A percentile compares a stretch with the other conserved stretches of the same genome.
Evolutionary conservation across 345 rosid genomes (phyloP).

Genomic region (Brassica nigra): DNA sequence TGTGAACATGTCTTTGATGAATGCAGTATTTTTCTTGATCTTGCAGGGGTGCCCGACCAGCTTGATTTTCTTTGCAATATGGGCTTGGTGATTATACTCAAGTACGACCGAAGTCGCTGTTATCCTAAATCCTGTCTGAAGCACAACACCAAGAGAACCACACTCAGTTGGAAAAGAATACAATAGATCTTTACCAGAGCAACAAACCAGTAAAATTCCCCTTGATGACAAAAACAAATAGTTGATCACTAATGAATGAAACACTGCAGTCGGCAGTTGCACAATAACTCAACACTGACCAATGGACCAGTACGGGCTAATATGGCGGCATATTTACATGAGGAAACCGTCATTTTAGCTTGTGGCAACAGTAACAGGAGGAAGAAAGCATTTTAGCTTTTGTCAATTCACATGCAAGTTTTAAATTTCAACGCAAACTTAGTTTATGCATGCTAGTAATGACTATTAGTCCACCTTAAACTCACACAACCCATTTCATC

Average conservation of each 20-base stretch:
- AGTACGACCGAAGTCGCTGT: slow-evolving; percentile 77
- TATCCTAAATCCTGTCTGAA: slow-evolving; percentile 79
- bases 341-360: slow-evolving; percentile 8
- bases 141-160: slow-evolving; percentile 32
- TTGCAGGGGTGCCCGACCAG: slow-evolving; percentile 88
- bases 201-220: not conserved
- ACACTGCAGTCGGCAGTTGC: not conserved
- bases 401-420: slow-evolving; percentile 4
- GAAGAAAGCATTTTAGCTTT: slow-evolving; percentile 3
- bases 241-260: slow-evolving; percentile 20
- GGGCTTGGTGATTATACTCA: slow-evolving; percentile 82
- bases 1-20: slow-evolving; percentile 86
- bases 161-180: slow-evolving; percentile 22
- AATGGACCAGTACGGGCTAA: not conserved
- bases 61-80: slow-evolving; percentile 80
- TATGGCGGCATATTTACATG: not conserved
- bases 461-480: slow-evolving; percentile 3
- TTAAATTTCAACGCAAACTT: not conserved
- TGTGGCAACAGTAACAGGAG: not conserved
- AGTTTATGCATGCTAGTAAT: slow-evolving; percentile 18
- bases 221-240: not conserved
- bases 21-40: slow-evolving; percentile 88
- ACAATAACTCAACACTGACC: not conserved
- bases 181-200: not conserved
- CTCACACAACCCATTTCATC: slow-evolving; percentile 17